Evolutionary conservation across 805 yeast genomes (phyloP).

Genomic region (Lachancea quebecensis): DNA sequence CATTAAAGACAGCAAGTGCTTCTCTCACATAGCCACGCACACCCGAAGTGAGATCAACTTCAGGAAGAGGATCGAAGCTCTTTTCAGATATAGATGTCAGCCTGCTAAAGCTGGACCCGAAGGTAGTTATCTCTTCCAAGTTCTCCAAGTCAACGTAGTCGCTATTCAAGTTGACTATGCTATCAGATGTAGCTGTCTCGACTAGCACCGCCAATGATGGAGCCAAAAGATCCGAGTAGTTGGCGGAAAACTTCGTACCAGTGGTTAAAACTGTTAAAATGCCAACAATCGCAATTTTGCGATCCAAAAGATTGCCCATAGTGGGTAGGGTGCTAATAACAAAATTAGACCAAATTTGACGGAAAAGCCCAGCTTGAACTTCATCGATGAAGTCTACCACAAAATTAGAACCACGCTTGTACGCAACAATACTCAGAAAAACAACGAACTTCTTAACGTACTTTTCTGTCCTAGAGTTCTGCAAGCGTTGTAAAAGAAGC

Average conservation of each 20-base stretch:
- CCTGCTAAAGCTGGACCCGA: constrained; percentile 80
- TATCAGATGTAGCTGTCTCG: constrained; percentile 32
- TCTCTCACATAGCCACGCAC: constrained; percentile 18
- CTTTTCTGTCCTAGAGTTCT: constrained; percentile 74
- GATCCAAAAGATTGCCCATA: constrained; percentile 46
- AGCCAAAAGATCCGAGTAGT: constrained; percentile 37
- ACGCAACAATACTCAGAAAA: constrained; percentile 50
- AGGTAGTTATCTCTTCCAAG: constrained; percentile 66
- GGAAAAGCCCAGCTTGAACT: constrained; percentile 57
- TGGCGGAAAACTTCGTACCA: constrained; percentile 32
- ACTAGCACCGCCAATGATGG: constrained; percentile 40
- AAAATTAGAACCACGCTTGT: constrained; percentile 44
- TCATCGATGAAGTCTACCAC: constrained; percentile 59
- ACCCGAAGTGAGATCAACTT: constrained; percentile 33
- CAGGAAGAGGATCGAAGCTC: constrained; percentile 65
- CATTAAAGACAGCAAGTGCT: constrained; percentile 19
- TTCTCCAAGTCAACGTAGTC: constrained; percentile 40
- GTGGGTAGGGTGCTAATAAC: constrained; percentile 37
- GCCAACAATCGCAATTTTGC: constrained; percentile 49
- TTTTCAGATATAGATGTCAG: constrained; percentile 55
- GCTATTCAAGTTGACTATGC: constrained; percentile 33
- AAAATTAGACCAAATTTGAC: constrained; percentile 40
- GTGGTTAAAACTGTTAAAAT: constrained; percentile 38
- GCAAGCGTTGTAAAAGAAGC: constrained; percentile 71
- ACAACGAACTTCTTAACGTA: constrained; percentile 64